A percentile compares a stretch with the other conserved stretches of the same genome.
These are phyloP conservation scores for Entomortierella lignicola DNA, from an alignment of 192 early-diverging fungal species.

Conservation along the genomic window DNA sequence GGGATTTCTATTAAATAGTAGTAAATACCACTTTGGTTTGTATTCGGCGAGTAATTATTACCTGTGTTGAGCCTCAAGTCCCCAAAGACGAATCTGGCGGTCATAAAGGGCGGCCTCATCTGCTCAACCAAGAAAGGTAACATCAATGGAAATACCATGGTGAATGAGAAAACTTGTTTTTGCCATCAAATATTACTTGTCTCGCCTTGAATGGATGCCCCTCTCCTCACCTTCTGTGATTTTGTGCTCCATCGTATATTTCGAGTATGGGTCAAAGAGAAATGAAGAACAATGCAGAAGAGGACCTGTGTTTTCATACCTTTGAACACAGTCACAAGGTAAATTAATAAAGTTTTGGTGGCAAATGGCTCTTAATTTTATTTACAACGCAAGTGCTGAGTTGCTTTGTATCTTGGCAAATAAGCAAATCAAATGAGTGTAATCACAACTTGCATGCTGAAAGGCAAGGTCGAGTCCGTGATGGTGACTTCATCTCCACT, in stretches of 20 bases:
- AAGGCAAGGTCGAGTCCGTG: slow-evolving; percentile 82
- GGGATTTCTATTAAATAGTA: too few relatives aligned
- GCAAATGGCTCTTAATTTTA: neutral
- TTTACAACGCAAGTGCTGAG: too few relatives aligned
- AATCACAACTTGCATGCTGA: slow-evolving; percentile 50
- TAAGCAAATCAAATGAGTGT: neutral
- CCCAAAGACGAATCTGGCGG: slow-evolving; percentile 98
- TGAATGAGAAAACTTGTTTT: neutral
- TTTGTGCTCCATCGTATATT: slow-evolving; percentile 19
- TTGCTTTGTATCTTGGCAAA: too few relatives aligned
- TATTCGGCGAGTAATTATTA: slow-evolving; percentile 22
- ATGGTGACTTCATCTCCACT: slow-evolving; percentile 81
- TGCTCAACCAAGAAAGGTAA: slow-evolving; percentile 6
- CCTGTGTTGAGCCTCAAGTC: slow-evolving; percentile 90
- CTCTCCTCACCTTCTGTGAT: slow-evolving; percentile 34
- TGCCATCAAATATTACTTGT: neutral
- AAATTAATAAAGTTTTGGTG: neutral
- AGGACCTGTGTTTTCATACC: neutral
- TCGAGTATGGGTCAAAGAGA: too few relatives aligned
- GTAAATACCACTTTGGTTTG: neutral
- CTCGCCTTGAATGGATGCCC: neutral
- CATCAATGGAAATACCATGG: neutral
- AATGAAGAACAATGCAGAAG: neutral
- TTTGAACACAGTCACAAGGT: neutral
- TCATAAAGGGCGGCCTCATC: slow-evolving; percentile 97